Conservation (phyloP, 148 eudicot genomes). For the Fallopia convolvulus region DNA sequence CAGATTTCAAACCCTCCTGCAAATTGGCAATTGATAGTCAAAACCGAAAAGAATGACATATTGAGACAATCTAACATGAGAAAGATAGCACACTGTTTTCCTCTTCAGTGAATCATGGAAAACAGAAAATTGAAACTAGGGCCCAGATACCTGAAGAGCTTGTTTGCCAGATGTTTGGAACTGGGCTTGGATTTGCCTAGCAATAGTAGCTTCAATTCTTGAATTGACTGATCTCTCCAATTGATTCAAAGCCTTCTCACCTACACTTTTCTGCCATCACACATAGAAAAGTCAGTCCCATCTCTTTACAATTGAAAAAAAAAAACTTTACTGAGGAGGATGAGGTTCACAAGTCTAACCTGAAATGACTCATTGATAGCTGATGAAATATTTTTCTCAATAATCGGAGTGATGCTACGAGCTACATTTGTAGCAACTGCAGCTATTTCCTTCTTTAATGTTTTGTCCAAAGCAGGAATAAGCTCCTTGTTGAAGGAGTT, state of each 20-base stretch:
- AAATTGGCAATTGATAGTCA: background rate
- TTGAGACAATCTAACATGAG: background rate
- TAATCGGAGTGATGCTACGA: constrained; percentile 55
- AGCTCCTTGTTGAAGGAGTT: constrained; percentile 62
- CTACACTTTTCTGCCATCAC: constrained; percentile 65
- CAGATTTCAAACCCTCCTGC: constrained; percentile 80
- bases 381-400: constrained; percentile 65
- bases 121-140: background rate
- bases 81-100: background rate
- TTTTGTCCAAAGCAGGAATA: constrained; percentile 52
- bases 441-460: constrained; percentile 70
- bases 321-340: background rate
- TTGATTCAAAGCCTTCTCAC: constrained; percentile 84
- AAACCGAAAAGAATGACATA: background rate
- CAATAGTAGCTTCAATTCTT: constrained; percentile 72
- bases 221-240: constrained; percentile 69
- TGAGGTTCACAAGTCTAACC: constrained; percentile 33
- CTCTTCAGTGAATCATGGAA: background rate
- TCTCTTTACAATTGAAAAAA: constrained; percentile 3
- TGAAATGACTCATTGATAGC: constrained; percentile 75
- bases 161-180: constrained; percentile 93
- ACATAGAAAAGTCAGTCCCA: constrained; percentile 14
- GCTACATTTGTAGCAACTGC: constrained; percentile 63
- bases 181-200: constrained; percentile 80
- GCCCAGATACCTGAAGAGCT: constrained; percentile 63